Percentiles rank a stretch among this genome's conserved stretches.
These are phyloP conservation scores for Luffa acutangula DNA, from an alignment of 306 rosid genomes.

Conservation along the genomic window DNA sequence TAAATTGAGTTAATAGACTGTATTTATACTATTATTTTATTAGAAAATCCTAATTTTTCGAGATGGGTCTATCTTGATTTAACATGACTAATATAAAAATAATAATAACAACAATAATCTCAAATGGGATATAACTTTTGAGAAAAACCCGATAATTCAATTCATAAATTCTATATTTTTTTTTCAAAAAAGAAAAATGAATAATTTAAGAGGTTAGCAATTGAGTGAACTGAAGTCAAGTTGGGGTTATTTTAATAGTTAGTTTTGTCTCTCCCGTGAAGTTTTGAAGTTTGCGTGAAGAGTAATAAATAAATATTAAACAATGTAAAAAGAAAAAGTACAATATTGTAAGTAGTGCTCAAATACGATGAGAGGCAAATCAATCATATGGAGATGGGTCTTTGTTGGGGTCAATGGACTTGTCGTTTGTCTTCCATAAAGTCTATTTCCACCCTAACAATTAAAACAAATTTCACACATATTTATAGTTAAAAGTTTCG, in stretches of 20 bases:
- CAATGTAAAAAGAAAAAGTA: neutral
- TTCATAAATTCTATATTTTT: no score
- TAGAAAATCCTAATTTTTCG: neutral
- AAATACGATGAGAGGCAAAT: neutral
- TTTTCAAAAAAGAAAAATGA: no score
- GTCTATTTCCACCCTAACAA: neutral
- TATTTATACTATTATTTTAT: neutral
- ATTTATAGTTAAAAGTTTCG: neutral
- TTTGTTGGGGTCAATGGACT: neutral
- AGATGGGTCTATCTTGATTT: neutral
- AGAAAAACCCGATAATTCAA: neutral
- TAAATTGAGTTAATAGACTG: no score
- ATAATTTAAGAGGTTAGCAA: neutral
- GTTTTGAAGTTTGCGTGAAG: neutral
- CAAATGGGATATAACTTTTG: neutral
- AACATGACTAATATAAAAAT: neutral
- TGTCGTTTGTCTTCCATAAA: neutral
- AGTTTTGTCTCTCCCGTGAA: neutral
- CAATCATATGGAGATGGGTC: neutral
- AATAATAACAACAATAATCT: neutral
- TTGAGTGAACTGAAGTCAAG: neutral
- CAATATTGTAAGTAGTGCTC: neutral
- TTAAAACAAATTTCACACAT: neutral
- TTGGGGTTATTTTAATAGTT: neutral
- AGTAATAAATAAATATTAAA: neutral